These are phyloP conservation scores for Oryza longistaminata DNA, from an alignment of 176 grass and related monocot species.

Conservation along the genomic window DNA sequence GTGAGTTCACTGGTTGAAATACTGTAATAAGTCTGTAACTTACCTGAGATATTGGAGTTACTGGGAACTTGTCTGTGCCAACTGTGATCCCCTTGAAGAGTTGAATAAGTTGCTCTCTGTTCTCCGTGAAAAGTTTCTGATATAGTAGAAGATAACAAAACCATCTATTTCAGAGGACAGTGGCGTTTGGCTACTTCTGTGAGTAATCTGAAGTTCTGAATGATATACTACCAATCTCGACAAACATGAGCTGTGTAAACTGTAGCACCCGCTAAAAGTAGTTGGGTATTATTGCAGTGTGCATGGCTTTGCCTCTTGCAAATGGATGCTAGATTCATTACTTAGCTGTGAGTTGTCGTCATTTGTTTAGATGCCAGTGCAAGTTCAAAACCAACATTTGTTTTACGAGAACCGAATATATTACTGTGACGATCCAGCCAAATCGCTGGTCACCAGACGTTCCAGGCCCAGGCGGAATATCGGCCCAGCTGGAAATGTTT, in stretches of 20 bases:
- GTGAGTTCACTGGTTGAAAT: neutral
- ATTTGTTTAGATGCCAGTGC: neutral
- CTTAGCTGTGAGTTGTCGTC: neutral
- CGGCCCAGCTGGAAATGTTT: too few species aligned
- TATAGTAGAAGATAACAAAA: neutral
- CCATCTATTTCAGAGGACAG: neutral
- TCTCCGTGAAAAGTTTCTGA: constrained; percentile 78
- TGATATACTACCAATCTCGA: neutral
- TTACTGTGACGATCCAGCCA: too few species aligned
- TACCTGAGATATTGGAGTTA: constrained; percentile 77
- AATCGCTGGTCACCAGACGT: too few species aligned
- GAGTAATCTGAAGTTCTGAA: neutral
- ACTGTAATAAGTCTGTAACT: too few species aligned
- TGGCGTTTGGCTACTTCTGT: too few species aligned
- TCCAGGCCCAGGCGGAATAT: too few species aligned
- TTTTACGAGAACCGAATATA: too few species aligned
- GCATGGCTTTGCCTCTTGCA: neutral
- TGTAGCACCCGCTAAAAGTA: neutral
- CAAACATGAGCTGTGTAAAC: neutral
- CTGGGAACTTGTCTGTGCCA: constrained; percentile 67
- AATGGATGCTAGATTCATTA: neutral
- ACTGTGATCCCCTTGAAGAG: constrained; percentile 74
- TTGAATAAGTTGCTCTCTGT: constrained; percentile 56
- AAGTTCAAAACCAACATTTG: neutral
- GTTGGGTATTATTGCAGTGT: neutral